A percentile compares a stretch with the other conserved stretches of the same genome.
These are phyloP conservation scores for Ustilago crameri DNA, from an alignment of 1,284 basidiomycete species.

Conservation along the genomic window DNA sequence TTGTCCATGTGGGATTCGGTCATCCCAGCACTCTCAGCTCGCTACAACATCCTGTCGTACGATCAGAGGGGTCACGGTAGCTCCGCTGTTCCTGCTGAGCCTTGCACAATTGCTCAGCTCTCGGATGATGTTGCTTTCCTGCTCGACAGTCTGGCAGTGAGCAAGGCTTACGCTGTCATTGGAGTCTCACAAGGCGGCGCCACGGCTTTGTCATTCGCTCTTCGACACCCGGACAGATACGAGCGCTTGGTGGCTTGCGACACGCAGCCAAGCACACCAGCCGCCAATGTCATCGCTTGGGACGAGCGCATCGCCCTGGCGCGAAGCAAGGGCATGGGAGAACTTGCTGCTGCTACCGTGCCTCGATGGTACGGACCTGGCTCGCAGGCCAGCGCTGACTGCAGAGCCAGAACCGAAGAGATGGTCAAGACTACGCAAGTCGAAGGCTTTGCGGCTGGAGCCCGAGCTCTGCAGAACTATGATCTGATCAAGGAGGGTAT, in stretches of 20 bases:
- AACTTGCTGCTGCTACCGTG: slow-evolving; percentile 69
- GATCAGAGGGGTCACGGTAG: slow-evolving; percentile 70
- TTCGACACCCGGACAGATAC: slow-evolving; percentile 65
- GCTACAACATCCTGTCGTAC: slow-evolving; percentile 69
- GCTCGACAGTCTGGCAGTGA: slow-evolving; percentile 66
- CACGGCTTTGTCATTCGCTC: slow-evolving; percentile 69
- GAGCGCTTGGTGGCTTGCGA: slow-evolving; percentile 69
- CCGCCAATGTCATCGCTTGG: slow-evolving; percentile 69
- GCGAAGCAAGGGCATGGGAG: slow-evolving; percentile 57
- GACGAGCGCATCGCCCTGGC: slow-evolving; percentile 70
- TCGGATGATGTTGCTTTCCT: slow-evolving; percentile 69
- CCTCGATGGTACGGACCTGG: slow-evolving; percentile 69
- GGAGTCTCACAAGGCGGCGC: slow-evolving; percentile 71
- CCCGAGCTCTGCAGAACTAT: slow-evolving; percentile 69
- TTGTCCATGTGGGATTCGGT: slow-evolving; percentile 69
- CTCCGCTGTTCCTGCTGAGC: slow-evolving; percentile 62
- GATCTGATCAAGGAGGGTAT: slow-evolving; percentile 67
- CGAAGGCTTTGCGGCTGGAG: slow-evolving; percentile 69
- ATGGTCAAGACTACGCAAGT: slow-evolving; percentile 67
- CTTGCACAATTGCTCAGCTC: slow-evolving; percentile 68
- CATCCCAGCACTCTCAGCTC: slow-evolving; percentile 62
- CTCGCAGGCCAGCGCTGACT: slow-evolving; percentile 54
- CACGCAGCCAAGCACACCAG: slow-evolving; percentile 69
- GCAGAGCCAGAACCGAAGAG: slow-evolving; percentile 38
- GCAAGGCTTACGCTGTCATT: slow-evolving; percentile 65